Evolutionary conservation across 495 filamentous ascomycete species (phyloP).

Genomic region (Rostrohypoxylon terebratum): DNA sequence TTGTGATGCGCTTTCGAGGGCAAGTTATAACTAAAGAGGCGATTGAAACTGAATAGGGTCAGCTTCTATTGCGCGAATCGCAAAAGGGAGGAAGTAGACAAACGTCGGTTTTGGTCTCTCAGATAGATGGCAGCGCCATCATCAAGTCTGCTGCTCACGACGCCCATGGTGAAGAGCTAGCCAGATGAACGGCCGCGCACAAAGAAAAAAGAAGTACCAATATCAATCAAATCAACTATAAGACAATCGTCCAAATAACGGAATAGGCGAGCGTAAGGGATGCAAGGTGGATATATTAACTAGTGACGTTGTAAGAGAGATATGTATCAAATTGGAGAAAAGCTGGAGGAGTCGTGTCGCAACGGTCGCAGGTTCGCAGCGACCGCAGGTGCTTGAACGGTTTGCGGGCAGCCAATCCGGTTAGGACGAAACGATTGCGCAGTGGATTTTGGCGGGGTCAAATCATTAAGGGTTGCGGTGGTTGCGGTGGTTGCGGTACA

Average conservation of each 20-base stretch:
- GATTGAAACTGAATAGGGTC: slow-evolving; percentile 76
- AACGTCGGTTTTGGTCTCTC: slow-evolving; percentile 91
- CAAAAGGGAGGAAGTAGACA: slow-evolving; percentile 46
- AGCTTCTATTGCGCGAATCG: slow-evolving; percentile 40
- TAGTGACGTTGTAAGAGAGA: slow-evolving; percentile 46
- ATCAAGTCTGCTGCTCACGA: slow-evolving; percentile 89
- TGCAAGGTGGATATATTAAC: slow-evolving; percentile 39
- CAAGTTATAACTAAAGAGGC: slow-evolving; percentile 83
- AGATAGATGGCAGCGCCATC: slow-evolving; percentile 85
- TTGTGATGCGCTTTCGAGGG: slow-evolving; percentile 75
- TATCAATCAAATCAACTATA: slow-evolving; percentile 30
- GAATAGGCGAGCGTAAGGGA: slow-evolving; percentile 29
- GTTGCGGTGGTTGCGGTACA: slow-evolving; percentile 7
- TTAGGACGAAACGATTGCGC: slow-evolving; percentile 27
- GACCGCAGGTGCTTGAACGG: slow-evolving; percentile 36
- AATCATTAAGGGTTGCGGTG: slow-evolving; percentile 12
- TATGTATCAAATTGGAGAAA: slow-evolving; percentile 48
- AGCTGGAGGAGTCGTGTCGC: slow-evolving; percentile 38
- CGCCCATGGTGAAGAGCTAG: slow-evolving; percentile 75
- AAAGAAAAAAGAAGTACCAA: slow-evolving; percentile 26
- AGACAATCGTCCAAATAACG: slow-evolving; percentile 14
- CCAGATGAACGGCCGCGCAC: slow-evolving; percentile 43
- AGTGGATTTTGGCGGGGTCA: slow-evolving; percentile 45
- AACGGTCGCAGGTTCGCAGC: slow-evolving; percentile 45
- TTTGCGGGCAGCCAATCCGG: slow-evolving; percentile 46